These are phyloP conservation scores for Daucus carota DNA, from an alignment of 129 eudicot genomes.

Conservation along the genomic window DNA sequence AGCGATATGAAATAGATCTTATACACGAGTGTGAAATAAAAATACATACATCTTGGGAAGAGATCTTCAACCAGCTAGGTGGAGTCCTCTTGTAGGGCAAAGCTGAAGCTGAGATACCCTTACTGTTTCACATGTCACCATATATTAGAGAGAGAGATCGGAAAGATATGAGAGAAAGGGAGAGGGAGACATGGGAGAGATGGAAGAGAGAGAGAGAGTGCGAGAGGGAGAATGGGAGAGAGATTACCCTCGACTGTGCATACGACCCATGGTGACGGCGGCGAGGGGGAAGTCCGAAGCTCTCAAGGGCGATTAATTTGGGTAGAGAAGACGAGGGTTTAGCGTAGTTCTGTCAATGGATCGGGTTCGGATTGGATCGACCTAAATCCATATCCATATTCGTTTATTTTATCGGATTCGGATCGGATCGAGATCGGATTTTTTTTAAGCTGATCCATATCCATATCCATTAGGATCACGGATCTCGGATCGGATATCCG, in stretches of 20 bases:
- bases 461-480: too few species aligned
- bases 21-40: not conserved
- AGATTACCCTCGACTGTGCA: slow-evolving; percentile 57
- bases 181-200: not conserved
- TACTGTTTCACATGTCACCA: slow-evolving; percentile 25
- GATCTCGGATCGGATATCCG: too few species aligned
- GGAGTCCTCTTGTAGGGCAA: slow-evolving; percentile 66
- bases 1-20: not conserved
- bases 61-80: slow-evolving; percentile 55
- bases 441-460: too few species aligned
- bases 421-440: too few species aligned
- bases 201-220: not conserved
- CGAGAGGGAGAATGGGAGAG: not conserved
- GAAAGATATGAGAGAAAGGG: not conserved
- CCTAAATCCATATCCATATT: too few species aligned
- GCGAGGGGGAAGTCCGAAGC: not conserved
- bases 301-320: not conserved
- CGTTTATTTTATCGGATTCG: too few species aligned
- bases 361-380: too few species aligned
- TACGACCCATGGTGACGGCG: slow-evolving; percentile 48
- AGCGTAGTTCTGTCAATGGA: too few species aligned
- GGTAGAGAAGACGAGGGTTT: too few species aligned
- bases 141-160: not conserved
- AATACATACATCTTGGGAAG: slow-evolving; percentile 41
- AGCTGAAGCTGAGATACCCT: slow-evolving; percentile 67